Evolutionary conservation across 805 yeast genomes (phyloP).

Genomic region (Ogataea corticis): DNA sequence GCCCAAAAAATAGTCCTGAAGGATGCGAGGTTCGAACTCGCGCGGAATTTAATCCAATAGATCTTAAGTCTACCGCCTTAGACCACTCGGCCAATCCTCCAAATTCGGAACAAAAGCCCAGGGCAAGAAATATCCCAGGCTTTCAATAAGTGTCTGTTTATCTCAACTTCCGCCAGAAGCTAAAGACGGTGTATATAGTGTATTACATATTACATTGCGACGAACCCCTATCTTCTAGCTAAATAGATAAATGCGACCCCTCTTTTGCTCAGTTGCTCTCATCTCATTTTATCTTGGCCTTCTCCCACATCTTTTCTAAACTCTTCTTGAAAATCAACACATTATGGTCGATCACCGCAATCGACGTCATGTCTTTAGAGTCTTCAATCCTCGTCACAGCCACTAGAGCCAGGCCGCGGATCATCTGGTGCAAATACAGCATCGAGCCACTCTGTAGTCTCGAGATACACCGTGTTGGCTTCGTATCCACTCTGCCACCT

Average conservation of each 20-base stretch:
- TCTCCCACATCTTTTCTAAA: constrained; percentile 69
- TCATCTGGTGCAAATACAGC: constrained; percentile 85
- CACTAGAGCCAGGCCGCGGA: constrained; percentile 87
- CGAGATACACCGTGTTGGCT: constrained; percentile 57
- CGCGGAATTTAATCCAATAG: constrained; percentile 38
- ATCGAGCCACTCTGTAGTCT: constrained; percentile 81
- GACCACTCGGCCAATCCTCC: constrained; percentile 42
- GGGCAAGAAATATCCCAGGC: neutral
- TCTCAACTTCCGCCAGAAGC: constrained; percentile 1
- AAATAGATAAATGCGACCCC: no score
- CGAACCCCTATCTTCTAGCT: no score
- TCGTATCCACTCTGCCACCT: constrained; percentile 5
- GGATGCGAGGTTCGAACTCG: constrained; percentile 42
- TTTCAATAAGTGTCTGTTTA: neutral
- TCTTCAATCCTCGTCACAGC: constrained; percentile 76
- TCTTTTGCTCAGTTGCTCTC: no score
- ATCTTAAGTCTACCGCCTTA: constrained; percentile 41
- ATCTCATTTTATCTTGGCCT: constrained; percentile 33
- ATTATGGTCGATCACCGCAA: constrained; percentile 83
- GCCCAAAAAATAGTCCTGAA: constrained; percentile 20
- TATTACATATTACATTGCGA: no score
- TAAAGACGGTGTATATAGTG: no score
- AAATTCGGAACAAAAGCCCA: constrained; percentile 6
- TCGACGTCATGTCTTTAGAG: constrained; percentile 46
- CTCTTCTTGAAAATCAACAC: constrained; percentile 78